phyloP scores from a whole-genome alignment of 2,329 filamentous ascomycete species.

The Sporothrix schenckii region DNA sequence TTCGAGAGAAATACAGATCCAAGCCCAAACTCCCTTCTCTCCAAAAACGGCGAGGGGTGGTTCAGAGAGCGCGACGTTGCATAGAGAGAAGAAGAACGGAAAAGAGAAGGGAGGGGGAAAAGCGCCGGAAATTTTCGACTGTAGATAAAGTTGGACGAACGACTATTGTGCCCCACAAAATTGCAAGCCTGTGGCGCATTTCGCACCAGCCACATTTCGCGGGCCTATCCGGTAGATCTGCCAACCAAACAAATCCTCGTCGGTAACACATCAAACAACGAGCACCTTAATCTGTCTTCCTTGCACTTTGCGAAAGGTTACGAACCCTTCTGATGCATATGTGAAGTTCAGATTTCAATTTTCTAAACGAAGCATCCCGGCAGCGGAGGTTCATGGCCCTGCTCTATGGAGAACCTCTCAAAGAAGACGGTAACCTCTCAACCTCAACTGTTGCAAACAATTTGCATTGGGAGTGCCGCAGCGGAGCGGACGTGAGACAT shows the following conservation, averaged over 20 bases:
- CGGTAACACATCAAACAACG: not conserved
- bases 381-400: not conserved
- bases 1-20: not conserved
- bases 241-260: constrained; percentile 3
- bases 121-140: constrained; percentile 23
- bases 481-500: not conserved
- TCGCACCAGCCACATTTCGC: constrained; percentile 23
- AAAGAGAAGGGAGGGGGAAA: not conserved
- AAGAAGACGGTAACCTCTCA: not conserved
- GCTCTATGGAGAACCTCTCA: not conserved
- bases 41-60: not conserved
- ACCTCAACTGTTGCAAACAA: not conserved
- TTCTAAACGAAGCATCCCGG: not conserved
- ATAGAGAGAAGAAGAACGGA: constrained; percentile 27
- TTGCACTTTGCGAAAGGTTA: too few relatives aligned
- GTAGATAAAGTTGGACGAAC: not conserved
- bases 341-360: not conserved
- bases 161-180: not conserved
- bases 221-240: not conserved
- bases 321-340: not conserved
- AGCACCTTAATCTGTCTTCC: too few relatives aligned
- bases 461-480: not conserved
- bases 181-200: constrained; percentile 13
- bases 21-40: constrained; percentile 22
- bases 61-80: constrained; percentile 36